Base-by-base conservation (phyloP, 139 green algal genomes). In the Chlamydomonas eustigma region DNA sequence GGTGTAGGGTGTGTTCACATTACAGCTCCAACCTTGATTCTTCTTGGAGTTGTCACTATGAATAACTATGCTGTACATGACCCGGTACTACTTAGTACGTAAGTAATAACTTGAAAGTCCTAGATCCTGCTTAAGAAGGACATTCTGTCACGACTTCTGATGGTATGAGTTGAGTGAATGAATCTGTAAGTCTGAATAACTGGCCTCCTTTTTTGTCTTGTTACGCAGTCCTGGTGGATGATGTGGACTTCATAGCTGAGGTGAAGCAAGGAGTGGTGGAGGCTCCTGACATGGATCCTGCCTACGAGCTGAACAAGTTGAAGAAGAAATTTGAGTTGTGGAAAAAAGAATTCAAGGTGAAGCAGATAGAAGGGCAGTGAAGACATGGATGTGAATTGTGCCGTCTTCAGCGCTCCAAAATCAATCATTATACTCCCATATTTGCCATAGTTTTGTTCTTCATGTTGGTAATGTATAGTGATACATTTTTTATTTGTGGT, bases 281-380 rank as follows among this genome's bases (percentile, higher is more conserved):
- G 1, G 87, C 85, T 3, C 83, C 83, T 1, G 81, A 80, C 22
- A 89, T 90, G 85, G 83, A 89, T 74, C 83, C 87, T 0, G 70
- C 78, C 25, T 35, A 76, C 44, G 87, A 91, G 82, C 73, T 90
- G 28, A 63, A 72, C 66, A 83, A 81, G 35, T 80, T 91, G 30
- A 65, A 80, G 63, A 74, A 80, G 68, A 84, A 85, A n/a, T 91
- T 87, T 65, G 81, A 88, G 36, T 51, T 83, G 8, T 91, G 87
- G 87, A 83, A 87, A 52, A 72, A 67, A 31, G 83, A 89, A 37
- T 91, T 90, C 76, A 87, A 88, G 72, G 78, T 36, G 58, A 69
- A 33, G 6, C 58, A 36, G 12, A 18, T 12, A 58, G 44, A 37
- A 73, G 58, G n/a, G 24, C 5, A 8, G 24, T 8, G 58, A 69